Evolutionary conservation across 2,329 filamentous ascomycete species (phyloP), one percentile per base, ranked within the genome.

Genomic region (Diplocarpon mali): DNA sequence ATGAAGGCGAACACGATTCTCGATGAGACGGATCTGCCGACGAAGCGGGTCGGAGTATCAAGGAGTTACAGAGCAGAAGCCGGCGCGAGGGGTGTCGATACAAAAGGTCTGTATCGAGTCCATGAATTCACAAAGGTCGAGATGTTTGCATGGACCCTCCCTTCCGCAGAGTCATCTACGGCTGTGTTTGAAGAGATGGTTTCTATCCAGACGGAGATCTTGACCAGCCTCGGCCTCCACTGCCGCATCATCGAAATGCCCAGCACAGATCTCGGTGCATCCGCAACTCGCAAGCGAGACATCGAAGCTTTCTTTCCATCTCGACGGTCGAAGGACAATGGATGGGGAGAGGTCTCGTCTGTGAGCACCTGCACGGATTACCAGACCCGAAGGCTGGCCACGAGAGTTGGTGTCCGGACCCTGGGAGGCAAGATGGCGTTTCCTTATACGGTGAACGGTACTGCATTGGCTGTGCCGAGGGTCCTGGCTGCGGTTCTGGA

Each of bases 51-150:
- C 2, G 92, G 85, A 13, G 79, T 85, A 1, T 95, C 86, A 45
- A 75, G 92, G n/a, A 94, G 89, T 69, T 98, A 93, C 66, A 83
- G 92, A 42, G 92, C 92, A 36, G 92, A 98, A 67, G 92, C 92
- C 0, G 92, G 92, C 28, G 85, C 88, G 1, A 75, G 90, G 32
- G 92, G 92, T 27, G 80, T 83, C 17, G 86, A 92, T 56, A 95
- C 89, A 1, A 95, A 95, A 66, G 92, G 92, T 5, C 69, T 98
- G 1, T 98, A 96, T 66, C 83, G 92, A 24, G 92, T 98, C 3
- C 92, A 98, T 65, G 92, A 98, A 65, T 98, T 98, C 66, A 95
- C 88, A 24, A 98, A 98, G 64, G 90, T 98, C 0, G 92, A 98
- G 65, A 80, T 98, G 71, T 96, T 98, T 62, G 88, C 84, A 0